Evolutionary conservation across 768 basidiomycete species (phyloP).

Genomic region (Scleroderma bovista): DNA sequence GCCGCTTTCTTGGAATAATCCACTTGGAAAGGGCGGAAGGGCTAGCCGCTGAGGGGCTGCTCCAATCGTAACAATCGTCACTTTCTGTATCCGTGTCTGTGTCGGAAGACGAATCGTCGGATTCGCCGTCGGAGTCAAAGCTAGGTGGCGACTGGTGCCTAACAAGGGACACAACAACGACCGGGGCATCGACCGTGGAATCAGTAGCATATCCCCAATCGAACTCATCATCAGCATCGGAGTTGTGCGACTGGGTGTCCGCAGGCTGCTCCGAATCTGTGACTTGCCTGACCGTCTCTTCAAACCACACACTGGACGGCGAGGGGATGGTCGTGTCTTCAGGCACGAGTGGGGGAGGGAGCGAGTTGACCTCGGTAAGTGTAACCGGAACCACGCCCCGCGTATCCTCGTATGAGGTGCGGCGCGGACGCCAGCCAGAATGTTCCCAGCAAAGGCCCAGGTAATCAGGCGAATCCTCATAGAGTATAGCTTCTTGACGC

Average conservation of each 20-base stretch:
- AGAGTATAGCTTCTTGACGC: constrained; percentile 10
- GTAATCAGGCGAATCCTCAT: constrained; percentile 15
- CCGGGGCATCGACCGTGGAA: constrained; percentile 9
- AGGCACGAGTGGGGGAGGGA: constrained; percentile 20
- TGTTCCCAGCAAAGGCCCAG: constrained; percentile 18
- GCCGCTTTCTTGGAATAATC: constrained; percentile 17
- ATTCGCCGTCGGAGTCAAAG: constrained; percentile 3
- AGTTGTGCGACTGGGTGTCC: not conserved
- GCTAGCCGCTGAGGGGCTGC: constrained; percentile 1
- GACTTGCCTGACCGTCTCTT: not conserved
- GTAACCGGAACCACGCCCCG: constrained; percentile 17
- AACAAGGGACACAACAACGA: not conserved
- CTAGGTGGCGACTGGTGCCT: constrained; percentile 1
- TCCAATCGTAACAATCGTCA: constrained; percentile 13
- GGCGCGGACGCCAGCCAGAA: constrained; percentile 20
- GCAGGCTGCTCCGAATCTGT: not conserved
- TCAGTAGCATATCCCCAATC: constrained; percentile 20
- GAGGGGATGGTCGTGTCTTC: constrained; percentile 15
- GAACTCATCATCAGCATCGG: constrained; percentile 9
- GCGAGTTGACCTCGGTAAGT: constrained; percentile 23
- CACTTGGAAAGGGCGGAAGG: constrained; percentile 9
- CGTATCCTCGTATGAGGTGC: constrained; percentile 21
- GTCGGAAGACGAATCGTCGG: constrained; percentile 11
- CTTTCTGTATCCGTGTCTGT: constrained; percentile 2
- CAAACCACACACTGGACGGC: constrained; percentile 7